Evolutionary conservation across 768 basidiomycete genomes (phyloP), one percentile per base, ranked within the genome.

Genomic region (Tremella fuciformis): DNA sequence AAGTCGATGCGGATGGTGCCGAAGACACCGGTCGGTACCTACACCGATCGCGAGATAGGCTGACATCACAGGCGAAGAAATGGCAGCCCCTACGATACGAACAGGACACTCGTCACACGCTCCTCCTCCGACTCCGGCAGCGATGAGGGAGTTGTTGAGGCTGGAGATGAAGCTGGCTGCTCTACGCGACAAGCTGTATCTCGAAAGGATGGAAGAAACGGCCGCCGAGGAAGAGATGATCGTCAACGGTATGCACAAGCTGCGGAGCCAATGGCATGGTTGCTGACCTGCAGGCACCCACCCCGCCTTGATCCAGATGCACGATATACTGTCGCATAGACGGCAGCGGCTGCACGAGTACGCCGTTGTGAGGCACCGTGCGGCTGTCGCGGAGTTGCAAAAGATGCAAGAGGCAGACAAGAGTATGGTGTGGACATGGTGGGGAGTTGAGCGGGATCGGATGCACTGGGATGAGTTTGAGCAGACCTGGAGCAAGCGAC

Each of bases 151-250:
- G 0, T 80, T 97, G 7, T 87, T 93, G 2, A 83, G 81, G 46
- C 93, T 99, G 66, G 94, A 99, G 72, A 84, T 97, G 77, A 90
- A 89, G 70, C 96, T 92, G 76, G 92, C 93, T 0, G 78, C 88
- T 29, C 76, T 97, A 56, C 79, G 94, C 48, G 92, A 97, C 74
- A 81, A 85, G 50, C 81, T 97, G 15, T 97, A 93, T 75, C 81
- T 97, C 18, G 94, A 98, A 78, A 88, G 92, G 75, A 91, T 97
- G 90, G 88, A 91, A 40, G 85, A 84, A 3, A 79, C 94, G 8
- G 87, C 88, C 34, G 87, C 86, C 84, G 94, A 98, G 76, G 91
- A 97, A 70, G 79, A 83, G 13, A 80, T 92, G 67, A 82, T 98
- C 21, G 80, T 83, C 25, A 83, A 86, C 42, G 88, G 92, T 91